phyloP scores from a whole-genome alignment of 2,329 filamentous ascomycete genomes.

The Alternaria burnsii region DNA sequence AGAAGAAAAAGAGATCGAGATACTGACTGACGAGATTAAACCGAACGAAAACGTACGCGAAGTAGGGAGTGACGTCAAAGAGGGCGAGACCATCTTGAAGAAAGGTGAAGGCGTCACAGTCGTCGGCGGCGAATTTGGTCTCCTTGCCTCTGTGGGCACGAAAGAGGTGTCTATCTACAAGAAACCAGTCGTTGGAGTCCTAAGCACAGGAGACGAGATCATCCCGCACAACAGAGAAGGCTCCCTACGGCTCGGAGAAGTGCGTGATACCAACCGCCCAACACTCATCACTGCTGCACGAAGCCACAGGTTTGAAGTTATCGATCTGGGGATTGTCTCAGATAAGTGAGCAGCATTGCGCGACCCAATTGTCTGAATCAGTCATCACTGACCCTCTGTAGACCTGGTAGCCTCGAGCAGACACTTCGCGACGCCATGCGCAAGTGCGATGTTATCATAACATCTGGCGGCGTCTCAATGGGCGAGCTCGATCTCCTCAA shows the following conservation, averaged over 20 bases:
- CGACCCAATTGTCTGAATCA: background rate
- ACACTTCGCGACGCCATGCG: constrained; percentile 78
- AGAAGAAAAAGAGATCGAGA: constrained; percentile 89
- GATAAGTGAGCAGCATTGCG: constrained; percentile 63
- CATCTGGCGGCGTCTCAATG: constrained; percentile 96
- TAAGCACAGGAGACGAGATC: constrained; percentile 96
- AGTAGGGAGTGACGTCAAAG: constrained; percentile 83
- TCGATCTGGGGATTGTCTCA: constrained; percentile 86
- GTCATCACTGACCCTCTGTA: constrained; percentile 38
- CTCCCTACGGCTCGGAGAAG: constrained; percentile 77
- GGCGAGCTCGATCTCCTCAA: constrained; percentile 96
- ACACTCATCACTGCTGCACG: constrained; percentile 80
- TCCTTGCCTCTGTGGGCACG: constrained; percentile 85
- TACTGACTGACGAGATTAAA: constrained; percentile 78
- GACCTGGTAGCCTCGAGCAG: constrained; percentile 75
- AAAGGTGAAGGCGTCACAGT: constrained; percentile 85
- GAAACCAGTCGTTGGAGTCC: constrained; percentile 80
- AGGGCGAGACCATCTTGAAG: constrained; percentile 73
- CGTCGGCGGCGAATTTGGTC: constrained; percentile 87
- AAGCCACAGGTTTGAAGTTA: constrained; percentile 77
- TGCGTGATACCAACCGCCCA: constrained; percentile 91
- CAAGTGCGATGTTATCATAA: constrained; percentile 82
- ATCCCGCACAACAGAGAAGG: constrained; percentile 74
- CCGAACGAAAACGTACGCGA: constrained; percentile 89
- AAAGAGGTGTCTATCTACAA: constrained; percentile 75